Evolutionary conservation across 495 filamentous ascomycete species (phyloP).

Genomic region (Penicillium argentinense): DNA sequence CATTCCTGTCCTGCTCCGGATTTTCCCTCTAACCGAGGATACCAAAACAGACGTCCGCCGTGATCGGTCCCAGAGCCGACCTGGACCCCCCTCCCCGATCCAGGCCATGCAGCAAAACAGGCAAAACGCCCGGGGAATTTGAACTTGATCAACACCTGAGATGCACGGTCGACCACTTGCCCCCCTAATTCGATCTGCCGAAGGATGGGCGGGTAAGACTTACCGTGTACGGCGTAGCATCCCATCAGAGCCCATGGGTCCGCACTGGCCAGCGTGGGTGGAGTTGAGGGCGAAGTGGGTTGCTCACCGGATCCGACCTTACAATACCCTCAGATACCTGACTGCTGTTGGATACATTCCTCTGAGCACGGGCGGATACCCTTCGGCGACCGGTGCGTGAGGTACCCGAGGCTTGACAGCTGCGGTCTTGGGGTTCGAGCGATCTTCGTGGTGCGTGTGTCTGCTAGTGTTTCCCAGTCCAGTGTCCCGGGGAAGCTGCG

Average conservation of each 20-base stretch:
- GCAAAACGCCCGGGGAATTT: background rate
- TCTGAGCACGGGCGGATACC: conserved; percentile 16
- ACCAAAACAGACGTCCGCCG: no score
- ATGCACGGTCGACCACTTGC: conserved; percentile 7
- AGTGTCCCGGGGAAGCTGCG: background rate
- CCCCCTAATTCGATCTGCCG: conserved; percentile 24
- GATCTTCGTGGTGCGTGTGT: background rate
- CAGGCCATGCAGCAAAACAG: background rate
- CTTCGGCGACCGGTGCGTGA: conserved; percentile 4
- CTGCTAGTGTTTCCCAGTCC: background rate
- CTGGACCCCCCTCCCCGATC: no score
- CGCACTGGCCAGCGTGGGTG: conserved; percentile 16
- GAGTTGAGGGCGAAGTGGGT: background rate
- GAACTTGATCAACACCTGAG: conserved; percentile 12
- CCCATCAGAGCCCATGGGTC: conserved; percentile 4
- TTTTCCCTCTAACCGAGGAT: background rate
- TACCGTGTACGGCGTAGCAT: conserved; percentile 27
- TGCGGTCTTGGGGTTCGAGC: background rate
- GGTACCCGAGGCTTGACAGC: conserved; percentile 3
- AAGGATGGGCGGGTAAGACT: conserved; percentile 27
- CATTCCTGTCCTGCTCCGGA: background rate
- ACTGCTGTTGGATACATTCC: no score
- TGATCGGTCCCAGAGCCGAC: background rate
- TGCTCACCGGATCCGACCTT: no score
- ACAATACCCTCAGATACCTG: no score